Evolutionary conservation across 257 asterid species (phyloP).

Genomic region (Solanum pimpinellifolium): DNA sequence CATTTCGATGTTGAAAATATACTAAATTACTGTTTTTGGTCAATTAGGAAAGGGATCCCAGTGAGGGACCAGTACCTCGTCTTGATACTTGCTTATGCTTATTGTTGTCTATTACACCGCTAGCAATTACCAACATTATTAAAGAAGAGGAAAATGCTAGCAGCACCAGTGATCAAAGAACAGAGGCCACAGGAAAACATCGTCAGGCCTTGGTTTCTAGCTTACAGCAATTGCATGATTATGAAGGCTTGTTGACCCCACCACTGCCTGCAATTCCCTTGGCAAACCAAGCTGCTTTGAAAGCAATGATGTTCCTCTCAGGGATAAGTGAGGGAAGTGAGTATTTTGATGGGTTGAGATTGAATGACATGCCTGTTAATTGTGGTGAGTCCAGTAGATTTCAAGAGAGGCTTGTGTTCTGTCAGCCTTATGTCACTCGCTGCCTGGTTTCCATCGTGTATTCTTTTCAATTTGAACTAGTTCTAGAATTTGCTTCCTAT

Average conservation of each 20-base stretch:
- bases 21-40: constrained; percentile 1
- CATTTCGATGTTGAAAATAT: neutral
- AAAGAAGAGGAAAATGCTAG: constrained; percentile 69
- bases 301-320: constrained; percentile 87
- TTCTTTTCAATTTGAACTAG: neutral
- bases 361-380: constrained; percentile 68
- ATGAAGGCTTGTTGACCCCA: constrained; percentile 73
- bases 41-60: constrained; percentile 75
- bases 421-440: neutral
- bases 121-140: constrained; percentile 65
- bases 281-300: constrained; percentile 96
- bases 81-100: constrained; percentile 85
- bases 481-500: neutral
- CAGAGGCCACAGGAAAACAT: constrained; percentile 40
- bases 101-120: constrained; percentile 69
- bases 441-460: neutral
- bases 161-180: constrained; percentile 24
- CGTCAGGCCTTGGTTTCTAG: constrained; percentile 73
- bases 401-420: neutral
- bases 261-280: constrained; percentile 64
- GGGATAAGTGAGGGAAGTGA: constrained; percentile 67
- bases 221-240: constrained; percentile 77
- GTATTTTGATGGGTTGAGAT: constrained; percentile 69
- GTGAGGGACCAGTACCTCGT: constrained; percentile 93
- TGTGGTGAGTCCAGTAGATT: constrained; percentile 56